Base-by-base conservation (phyloP, 108 stramenopile genomes). In the Nitzschia inconspicua region DNA sequence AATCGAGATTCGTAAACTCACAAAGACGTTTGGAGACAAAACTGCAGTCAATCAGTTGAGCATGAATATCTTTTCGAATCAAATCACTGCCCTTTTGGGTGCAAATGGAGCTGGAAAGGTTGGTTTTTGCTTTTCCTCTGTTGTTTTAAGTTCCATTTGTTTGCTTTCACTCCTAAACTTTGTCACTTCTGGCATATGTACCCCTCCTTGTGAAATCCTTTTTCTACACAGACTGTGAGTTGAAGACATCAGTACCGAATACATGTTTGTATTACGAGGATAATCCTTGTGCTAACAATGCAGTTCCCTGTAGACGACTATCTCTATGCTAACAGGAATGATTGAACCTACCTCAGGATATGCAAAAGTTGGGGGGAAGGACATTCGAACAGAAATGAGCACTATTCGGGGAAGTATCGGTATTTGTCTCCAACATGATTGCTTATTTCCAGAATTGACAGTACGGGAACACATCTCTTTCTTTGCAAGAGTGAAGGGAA, bases 371-470 rank as follows among this genome's bases (percentile, higher is more conserved):
- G 73, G 63, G 25, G 96, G 96, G 7, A 82, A 81, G 43, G 86
- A 94, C 50, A 77, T 86, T n/a, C 56, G 71, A 8, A 76, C 79
- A 25, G 58, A 91, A 16, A 76, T 94, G 82, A 37, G 57, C 22
- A 46, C 49, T 18, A 66, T 94, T 25, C 82, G 93, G 19, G 37
- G 81, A 50, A 75, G 85, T 29, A 63, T 93, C n/a, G 96, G 96
- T 58, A 88, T 97, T 32, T 97, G 96, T 55, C 74, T 95, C 28
- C 96, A 97, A 61, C 93, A 94, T 64, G 93, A 97, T 66, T 87
- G 90, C 53, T 76, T 97, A 10, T 93, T 88, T 59, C 91, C 89
- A 5, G 40, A 67, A 22, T 75, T 97, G 32, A 95, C 96, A 9
- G 95, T 94, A 35, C 60, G 73, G 4, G 96, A 97, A 63, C 96